Evolutionary conservation across 169 alveolate species (phyloP), one percentile per base, ranked within the genome.

Genomic region (Cystoisospora suis): DNA sequence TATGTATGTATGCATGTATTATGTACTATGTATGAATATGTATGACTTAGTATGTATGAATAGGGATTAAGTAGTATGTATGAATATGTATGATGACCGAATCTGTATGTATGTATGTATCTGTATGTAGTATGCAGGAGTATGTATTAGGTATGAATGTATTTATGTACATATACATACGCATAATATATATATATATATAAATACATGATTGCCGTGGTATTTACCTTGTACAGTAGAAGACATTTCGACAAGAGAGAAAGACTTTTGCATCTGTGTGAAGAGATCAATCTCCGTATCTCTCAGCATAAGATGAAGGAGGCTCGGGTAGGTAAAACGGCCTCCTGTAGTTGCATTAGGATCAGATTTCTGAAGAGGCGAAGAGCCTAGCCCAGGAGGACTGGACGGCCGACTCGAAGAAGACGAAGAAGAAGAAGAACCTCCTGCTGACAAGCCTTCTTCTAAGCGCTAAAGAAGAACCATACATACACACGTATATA

Each of bases 221-320:
- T 27, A 1, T 36, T 12, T n/a, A 65, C 77, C 77, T 65, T 72
- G 56, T 15, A 56, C 42, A 72, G 38, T 12, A 38, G 83, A 40
- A 38, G 56, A 46, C 42, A 72, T 46, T 27, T 72, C 58, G 56
- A 72, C 83, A 38, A 72, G 53, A 9, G 46, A 40, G 34, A 72
- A 40, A 17, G 83, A 2, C 32, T 75, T 69, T 53, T 86, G 90
- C 90, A 86, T 86, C 81, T 40, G 47, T 46, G 83, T 34, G 47
- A 86, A 86, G 20, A 86, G 72, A 4, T 65, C 81, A n/a, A 17
- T 40, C 72, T 86, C 85, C 56, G 59, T 49, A 40, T 86, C 90
- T 32, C 75, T 61, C 44, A 65, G 85, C 85, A 86, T 47, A 45
- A 86, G 72, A 59, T 86, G 90, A 69, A 86, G 69, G 56, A 86